Evolutionary conservation across 129 eudicot species (phyloP), one percentile per base, ranked within the genome.

Genomic region (Saposhnikovia divaricata): DNA sequence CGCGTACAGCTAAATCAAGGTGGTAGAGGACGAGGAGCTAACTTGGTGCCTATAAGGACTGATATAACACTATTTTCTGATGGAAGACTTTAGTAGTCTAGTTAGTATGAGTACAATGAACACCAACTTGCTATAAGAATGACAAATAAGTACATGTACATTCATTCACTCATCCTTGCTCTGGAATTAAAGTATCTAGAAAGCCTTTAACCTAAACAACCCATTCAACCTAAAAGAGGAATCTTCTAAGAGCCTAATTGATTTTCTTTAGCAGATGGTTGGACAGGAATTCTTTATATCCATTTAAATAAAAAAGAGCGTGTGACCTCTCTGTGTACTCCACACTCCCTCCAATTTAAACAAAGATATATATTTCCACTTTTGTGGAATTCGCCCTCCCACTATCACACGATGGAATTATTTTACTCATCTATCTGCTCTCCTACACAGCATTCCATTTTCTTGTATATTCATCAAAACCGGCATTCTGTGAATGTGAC

Each of bases 291-390:
- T 19, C 31, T 40, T 74, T 72, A 59, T 31, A 34, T 75, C 48
- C 80, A 28, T 38, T 31, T 61, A 46, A 48, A 83, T 73, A 77
- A n/a, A 23, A 25, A 79, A 45, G 34, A 25, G 71, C 46, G 68
- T 79, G 81, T 85, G 55, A 78, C 28, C 63, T 78, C 70, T 50
- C 27, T 82, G 73, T 69, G 72, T 74, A 75, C 59, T 82, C 72
- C 76, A 81, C 53, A 69, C 78, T 81, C 72, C 65, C 48, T 39
- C n/a, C 39, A 39, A 59, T n/a, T 6, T 19, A 21, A 65, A 73
- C 18, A 46, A 61, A 50, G 40, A 28, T 55, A 28, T 38, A 11
- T 43, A 19, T 47, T 37, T 63, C 55, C 70, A 65, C 75, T 72
- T 84, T 38, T 45, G 77, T 74, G 39, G 76, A 72, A 40, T 44